phyloP scores from a whole-genome alignment of 306 rosid species.

The Cucurbita maxima region DNA sequence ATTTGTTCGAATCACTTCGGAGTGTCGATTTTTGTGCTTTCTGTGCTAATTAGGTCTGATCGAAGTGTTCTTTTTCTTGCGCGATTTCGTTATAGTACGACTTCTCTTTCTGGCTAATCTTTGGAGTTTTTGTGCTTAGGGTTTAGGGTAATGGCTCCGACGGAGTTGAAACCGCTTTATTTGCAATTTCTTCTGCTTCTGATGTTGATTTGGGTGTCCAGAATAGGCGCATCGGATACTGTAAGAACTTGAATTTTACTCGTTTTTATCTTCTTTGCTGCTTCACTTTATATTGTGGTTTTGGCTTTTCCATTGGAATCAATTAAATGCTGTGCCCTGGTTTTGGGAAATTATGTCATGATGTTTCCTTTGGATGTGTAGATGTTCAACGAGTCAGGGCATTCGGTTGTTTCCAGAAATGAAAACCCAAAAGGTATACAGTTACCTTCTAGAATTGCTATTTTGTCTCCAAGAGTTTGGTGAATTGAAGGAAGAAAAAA shows the following conservation, averaged over 20 bases:
- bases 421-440: constrained; percentile 18
- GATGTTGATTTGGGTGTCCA: constrained; percentile 6
- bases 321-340: neutral
- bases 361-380: constrained; percentile 9
- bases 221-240: constrained; percentile 20
- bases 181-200: constrained; percentile 12
- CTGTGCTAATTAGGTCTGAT: neutral
- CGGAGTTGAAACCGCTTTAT: neutral
- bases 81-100: neutral
- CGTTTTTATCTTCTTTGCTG: neutral
- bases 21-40: neutral
- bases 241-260: constrained; percentile 11
- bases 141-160: constrained; percentile 17
- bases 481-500: neutral
- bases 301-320: neutral
- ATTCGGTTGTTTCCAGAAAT: constrained; percentile 16
- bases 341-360: neutral
- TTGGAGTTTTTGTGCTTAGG: constrained; percentile 12
- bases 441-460: neutral
- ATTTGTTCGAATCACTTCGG: neutral
- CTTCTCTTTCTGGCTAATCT: neutral
- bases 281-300: neutral
- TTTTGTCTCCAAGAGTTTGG: neutral
- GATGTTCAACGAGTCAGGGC: constrained; percentile 17
- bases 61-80: neutral